Base-by-base conservation (phyloP, 768 basidiomycete species). In the Plicaturopsis crispa region DNA sequence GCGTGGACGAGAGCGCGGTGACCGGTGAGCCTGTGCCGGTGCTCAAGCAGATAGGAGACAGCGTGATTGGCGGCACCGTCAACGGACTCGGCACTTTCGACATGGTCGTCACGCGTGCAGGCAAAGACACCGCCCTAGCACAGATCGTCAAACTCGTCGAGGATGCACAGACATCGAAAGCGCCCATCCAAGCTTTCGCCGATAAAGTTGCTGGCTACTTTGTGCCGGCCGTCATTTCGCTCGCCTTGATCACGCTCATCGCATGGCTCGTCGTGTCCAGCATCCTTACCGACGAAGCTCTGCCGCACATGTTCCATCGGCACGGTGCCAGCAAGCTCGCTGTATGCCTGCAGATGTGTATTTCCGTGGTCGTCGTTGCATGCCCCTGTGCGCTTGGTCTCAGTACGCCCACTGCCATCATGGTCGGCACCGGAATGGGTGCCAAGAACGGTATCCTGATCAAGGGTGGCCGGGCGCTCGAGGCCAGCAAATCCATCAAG, bases 361-460 rank as follows among this genome's bases (percentile, higher is more conserved):
- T 98, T 54, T 92, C 88, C 28, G 96, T 98, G 45, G 76, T 99
- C 42, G 96, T 99, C 35, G 92, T 99, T 36, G 94, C 96, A 16
- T 99, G 96, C 59, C 96, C 96, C 0, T 99, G 96, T 56, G 94
- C 96, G 0, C 73, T 99, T 23, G 96, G 94, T 4, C 72, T 98
- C 42, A 89, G 88, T 39, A 98, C 94, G 0, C 96, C 96, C 1
- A 98, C 96, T 0, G 96, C 94, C 2, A 91, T 98, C 61, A 98
- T 98, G 96, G 96, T 98, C 22, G 96, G 96, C 13, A 98, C 94
- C 0, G 96, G 96, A 1, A 80, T 98, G 40, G 96, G 96, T 2
- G 96, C 96, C 6, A 75, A 85, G 65, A 94, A 98, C 51, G 94
- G 96, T 0, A 98, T 99, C 42, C 64, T 99, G 33, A 98, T 99